These are phyloP conservation scores for Cutaneotrichosporon cutaneum DNA, from an alignment of 1,284 basidiomycete species.

Conservation along the genomic window DNA sequence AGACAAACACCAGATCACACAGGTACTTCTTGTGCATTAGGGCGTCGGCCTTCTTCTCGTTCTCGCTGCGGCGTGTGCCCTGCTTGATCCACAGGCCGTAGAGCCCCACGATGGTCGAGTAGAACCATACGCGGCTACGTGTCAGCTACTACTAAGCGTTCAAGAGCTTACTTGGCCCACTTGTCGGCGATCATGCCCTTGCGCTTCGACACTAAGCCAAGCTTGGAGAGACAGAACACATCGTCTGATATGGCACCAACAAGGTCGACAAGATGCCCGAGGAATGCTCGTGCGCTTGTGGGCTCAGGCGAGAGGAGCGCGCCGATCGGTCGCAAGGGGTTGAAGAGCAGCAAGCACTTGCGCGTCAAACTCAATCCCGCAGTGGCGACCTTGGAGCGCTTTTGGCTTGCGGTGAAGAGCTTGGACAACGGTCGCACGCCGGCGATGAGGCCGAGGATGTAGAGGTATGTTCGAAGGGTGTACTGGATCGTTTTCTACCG, in stretches of 20 bases:
- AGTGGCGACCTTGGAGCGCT: slow-evolving; percentile 35
- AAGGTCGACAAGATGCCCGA: slow-evolving; percentile 45
- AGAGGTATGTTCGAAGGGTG: slow-evolving; percentile 45
- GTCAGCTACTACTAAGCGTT: slow-evolving; percentile 2
- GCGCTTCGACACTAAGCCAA: slow-evolving; percentile 37
- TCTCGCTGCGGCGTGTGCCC: slow-evolving; percentile 9
- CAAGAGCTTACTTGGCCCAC: slow-evolving; percentile 45
- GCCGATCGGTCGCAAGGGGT: slow-evolving; percentile 44
- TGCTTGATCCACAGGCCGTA: slow-evolving; percentile 37
- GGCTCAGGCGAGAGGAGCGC: slow-evolving; percentile 44
- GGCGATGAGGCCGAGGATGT: slow-evolving; percentile 41
- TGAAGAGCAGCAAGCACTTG: slow-evolving; percentile 49
- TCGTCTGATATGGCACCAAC: slow-evolving; percentile 43
- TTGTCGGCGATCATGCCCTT: slow-evolving; percentile 34
- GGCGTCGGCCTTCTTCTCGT: slow-evolving; percentile 28
- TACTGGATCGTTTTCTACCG: slow-evolving; percentile 49
- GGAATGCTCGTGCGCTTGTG: slow-evolving; percentile 39
- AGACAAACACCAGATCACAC: slow-evolving; percentile 47
- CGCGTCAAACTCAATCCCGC: slow-evolving; percentile 42
- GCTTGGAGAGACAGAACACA: slow-evolving; percentile 39
- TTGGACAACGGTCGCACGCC: slow-evolving; percentile 37
- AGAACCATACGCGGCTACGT: slow-evolving; percentile 46
- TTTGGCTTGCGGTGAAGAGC: slow-evolving; percentile 41
- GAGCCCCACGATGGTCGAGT: slow-evolving; percentile 42
- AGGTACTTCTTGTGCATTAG: slow-evolving; percentile 43